Evolutionary conservation across 2,329 filamentous ascomycete species (phyloP).

Genomic region (Ascochyta koolunga): DNA sequence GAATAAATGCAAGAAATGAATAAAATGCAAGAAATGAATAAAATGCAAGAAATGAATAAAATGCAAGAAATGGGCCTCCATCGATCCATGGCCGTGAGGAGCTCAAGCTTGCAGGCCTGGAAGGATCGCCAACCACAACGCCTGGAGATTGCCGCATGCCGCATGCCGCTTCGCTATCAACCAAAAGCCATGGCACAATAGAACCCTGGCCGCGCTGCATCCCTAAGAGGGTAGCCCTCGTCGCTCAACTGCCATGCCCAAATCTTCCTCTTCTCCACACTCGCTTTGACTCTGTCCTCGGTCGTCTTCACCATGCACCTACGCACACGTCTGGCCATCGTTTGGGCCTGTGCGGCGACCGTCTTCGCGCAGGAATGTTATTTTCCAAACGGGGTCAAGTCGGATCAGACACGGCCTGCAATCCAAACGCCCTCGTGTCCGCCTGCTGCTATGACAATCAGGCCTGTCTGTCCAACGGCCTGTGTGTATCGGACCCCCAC

Average conservation of each 20-base stretch:
- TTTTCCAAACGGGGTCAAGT: slow-evolving; percentile 24
- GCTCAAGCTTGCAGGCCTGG: no score
- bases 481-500: slow-evolving; percentile 36
- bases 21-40: no score
- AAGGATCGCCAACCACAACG: background rate
- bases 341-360: slow-evolving; percentile 4
- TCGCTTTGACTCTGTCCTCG: background rate
- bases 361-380: slow-evolving; percentile 19
- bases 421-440: slow-evolving; percentile 27
- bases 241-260: background rate
- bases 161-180: background rate
- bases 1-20: no score
- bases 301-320: background rate
- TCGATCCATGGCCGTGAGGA: no score
- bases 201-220: background rate
- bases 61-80: no score
- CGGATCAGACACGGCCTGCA: slow-evolving; percentile 22
- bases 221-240: background rate
- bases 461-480: slow-evolving; percentile 40
- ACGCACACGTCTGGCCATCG: background rate
- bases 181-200: slow-evolving; percentile 6
- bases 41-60: no score
- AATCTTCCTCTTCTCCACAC: slow-evolving; percentile 6
- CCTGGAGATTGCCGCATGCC: slow-evolving; percentile 9
- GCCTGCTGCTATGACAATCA: slow-evolving; percentile 36